phyloP scores from a whole-genome alignment of 192 early-diverging fungal genomes.

The Gaertneriomyces semiglobifer region DNA sequence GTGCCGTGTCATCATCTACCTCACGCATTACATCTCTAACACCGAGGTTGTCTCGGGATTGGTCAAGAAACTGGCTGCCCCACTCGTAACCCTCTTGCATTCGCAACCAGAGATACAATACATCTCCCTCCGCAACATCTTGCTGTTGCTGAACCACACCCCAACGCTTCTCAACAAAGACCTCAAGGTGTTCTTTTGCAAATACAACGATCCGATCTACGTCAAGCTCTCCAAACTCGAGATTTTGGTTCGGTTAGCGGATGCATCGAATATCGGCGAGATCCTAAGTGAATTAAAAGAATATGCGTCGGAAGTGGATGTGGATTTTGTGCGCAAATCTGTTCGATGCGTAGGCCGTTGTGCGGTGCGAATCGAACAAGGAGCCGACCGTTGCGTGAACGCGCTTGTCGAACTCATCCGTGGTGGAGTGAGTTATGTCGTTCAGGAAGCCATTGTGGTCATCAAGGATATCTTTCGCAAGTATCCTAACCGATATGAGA shows the following conservation, averaged over 20 bases:
- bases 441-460: conserved; percentile 97
- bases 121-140: conserved; percentile 93
- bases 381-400: conserved; percentile 83
- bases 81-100: conserved; percentile 88
- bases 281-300: conserved; percentile 91
- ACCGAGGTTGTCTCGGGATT: conserved; percentile 70
- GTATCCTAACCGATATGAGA: conserved; percentile 96
- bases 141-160: conserved; percentile 85
- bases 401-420: conserved; percentile 86
- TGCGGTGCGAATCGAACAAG: conserved; percentile 89
- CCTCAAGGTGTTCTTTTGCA: conserved; percentile 98
- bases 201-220: conserved; percentile 98
- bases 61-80: conserved; percentile 84
- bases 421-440: conserved; percentile 97
- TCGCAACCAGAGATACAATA: conserved; percentile 94
- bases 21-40: conserved; percentile 89
- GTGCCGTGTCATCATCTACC: conserved; percentile 85
- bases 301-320: conserved; percentile 94
- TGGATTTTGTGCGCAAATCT: conserved; percentile 97
- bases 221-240: conserved; percentile 98
- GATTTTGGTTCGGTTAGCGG: conserved; percentile 85
- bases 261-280: conserved; percentile 76
- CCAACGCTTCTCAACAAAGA: conserved; percentile 88
- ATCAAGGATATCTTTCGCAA: conserved; percentile 98
- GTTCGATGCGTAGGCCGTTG: conserved; percentile 95